Evolutionary conservation across 345 rosid species (phyloP).

Genomic region (Clausena lansium): DNA sequence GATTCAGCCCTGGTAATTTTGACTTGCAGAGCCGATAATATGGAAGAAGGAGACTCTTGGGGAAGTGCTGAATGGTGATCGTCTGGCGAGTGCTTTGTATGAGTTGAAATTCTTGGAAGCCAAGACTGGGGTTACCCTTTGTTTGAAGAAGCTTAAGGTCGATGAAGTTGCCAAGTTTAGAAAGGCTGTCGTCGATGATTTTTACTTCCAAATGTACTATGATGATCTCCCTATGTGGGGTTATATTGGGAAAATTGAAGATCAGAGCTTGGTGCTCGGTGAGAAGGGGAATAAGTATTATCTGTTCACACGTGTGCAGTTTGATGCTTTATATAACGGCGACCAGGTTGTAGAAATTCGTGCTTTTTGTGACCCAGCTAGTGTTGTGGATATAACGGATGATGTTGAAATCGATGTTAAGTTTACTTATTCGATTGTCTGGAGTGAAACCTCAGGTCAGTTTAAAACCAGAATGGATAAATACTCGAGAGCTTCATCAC

Average conservation of each 20-base stretch:
- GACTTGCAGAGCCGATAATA: constrained; percentile 50
- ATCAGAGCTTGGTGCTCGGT: constrained; percentile 28
- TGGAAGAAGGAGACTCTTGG: constrained; percentile 64
- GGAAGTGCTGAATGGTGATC: constrained; percentile 83
- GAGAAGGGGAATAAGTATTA: constrained; percentile 43
- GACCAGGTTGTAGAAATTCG: constrained; percentile 50
- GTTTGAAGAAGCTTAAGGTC: constrained; percentile 46
- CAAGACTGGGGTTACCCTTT: constrained; percentile 34
- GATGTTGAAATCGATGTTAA: constrained; percentile 54
- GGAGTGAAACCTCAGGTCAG: constrained; percentile 58
- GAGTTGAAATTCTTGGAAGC: constrained; percentile 54
- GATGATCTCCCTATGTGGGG: constrained; percentile 96
- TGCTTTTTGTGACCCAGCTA: constrained; percentile 63
- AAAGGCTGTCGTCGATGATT: constrained; percentile 54
- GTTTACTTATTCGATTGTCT: constrained; percentile 72
- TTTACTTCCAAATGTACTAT: constrained; percentile 83
- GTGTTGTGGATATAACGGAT: constrained; percentile 63
- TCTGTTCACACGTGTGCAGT: constrained; percentile 65
- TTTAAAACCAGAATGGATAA: constrained; percentile 61
- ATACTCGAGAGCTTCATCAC: constrained; percentile 51
- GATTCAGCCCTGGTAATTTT: constrained; percentile 3
- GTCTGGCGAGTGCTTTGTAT: constrained; percentile 52
- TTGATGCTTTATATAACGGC: constrained; percentile 61
- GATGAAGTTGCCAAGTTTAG: constrained; percentile 56
- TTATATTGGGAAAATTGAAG: constrained; percentile 76